A percentile compares a stretch with the other conserved stretches of the same genome.
Evolutionary conservation across 139 green algal species (phyloP).

Genomic region (Micractinium sp.): DNA sequence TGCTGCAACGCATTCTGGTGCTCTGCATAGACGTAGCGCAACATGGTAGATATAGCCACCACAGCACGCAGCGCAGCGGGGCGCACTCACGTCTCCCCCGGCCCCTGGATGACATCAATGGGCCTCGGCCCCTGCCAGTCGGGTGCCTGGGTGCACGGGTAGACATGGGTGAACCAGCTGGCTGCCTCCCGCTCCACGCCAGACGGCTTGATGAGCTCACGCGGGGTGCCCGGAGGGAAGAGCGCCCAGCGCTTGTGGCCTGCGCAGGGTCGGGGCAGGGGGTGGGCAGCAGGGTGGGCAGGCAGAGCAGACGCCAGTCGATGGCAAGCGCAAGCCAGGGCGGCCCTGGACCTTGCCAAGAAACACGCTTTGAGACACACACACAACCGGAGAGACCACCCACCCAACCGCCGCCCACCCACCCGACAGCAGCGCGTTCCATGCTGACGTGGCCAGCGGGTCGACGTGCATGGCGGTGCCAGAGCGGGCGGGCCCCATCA

Average conservation of each 20-base stretch:
- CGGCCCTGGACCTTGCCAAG: background rate
- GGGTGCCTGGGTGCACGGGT: slow-evolving; percentile 58
- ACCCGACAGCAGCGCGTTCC: slow-evolving; percentile 80
- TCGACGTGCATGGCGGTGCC: slow-evolving; percentile 84
- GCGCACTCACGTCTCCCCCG: slow-evolving; percentile 18
- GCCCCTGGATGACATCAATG: slow-evolving; percentile 70
- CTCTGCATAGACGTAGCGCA: background rate
- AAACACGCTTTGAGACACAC: background rate
- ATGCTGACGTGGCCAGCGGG: slow-evolving; percentile 85
- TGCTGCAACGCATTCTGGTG: background rate
- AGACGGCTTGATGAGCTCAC: slow-evolving; percentile 59
- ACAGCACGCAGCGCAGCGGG: background rate
- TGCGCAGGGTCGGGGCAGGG: background rate
- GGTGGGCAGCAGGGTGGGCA: background rate
- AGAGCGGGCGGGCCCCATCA: slow-evolving; percentile 71
- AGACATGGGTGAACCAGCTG: slow-evolving; percentile 81
- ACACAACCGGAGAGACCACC: background rate
- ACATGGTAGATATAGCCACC: background rate
- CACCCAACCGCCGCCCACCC: background rate
- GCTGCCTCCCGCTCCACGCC: slow-evolving; percentile 82
- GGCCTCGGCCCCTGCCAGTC: slow-evolving; percentile 65
- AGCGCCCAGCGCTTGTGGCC: slow-evolving; percentile 86
- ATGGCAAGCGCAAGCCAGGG: too few relatives aligned
- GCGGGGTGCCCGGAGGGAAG: slow-evolving; percentile 68
- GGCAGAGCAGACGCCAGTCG: background rate